These are phyloP conservation scores for Hypoxylon sp. DNA, from an alignment of 2,329 filamentous ascomycete genomes.

Conservation along the genomic window DNA sequence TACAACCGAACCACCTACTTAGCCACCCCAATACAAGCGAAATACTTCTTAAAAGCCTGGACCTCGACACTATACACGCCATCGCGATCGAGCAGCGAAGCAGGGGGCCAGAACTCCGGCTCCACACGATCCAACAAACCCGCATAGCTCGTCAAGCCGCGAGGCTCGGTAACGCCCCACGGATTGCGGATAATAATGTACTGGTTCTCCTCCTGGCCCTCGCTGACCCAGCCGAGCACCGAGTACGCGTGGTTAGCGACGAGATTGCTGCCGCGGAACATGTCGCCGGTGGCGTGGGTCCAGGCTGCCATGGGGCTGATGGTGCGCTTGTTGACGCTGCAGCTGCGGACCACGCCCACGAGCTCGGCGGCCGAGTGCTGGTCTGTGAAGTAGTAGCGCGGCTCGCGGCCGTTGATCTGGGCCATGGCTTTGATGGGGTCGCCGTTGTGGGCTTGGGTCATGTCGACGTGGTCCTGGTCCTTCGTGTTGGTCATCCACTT, in stretches of 20 bases:
- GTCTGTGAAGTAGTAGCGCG: constrained; percentile 55
- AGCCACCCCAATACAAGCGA: constrained; percentile 52
- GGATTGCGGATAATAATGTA: constrained; percentile 61
- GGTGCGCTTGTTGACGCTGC: constrained; percentile 59
- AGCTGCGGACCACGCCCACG: constrained; percentile 56
- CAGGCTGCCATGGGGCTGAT: constrained; percentile 59
- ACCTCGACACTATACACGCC: constrained; percentile 56
- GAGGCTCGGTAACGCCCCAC: constrained; percentile 60
- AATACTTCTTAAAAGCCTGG: constrained; percentile 55
- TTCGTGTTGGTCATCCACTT: constrained; percentile 57
- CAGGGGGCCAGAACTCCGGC: constrained; percentile 55
- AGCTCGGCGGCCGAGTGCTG: constrained; percentile 54
- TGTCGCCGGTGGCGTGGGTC: constrained; percentile 56
- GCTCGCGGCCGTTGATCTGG: constrained; percentile 57
- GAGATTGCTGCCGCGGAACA: constrained; percentile 58
- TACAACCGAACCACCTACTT: no score
- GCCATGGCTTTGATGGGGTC: constrained; percentile 62
- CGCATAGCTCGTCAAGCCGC: constrained; percentile 56
- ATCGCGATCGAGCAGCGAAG: constrained; percentile 55
- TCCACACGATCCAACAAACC: constrained; percentile 57
- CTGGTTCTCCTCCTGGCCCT: constrained; percentile 54
- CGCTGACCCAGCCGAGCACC: constrained; percentile 55
- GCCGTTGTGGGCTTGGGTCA: constrained; percentile 57
- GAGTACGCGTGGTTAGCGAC: constrained; percentile 62
- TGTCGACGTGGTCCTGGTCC: constrained; percentile 55